A percentile compares a stretch with the other conserved stretches of the same genome.
Conservation (phyloP, 2,329 filamentous ascomycete genomes). For the Stagonosporopsis vannaccii region DNA sequence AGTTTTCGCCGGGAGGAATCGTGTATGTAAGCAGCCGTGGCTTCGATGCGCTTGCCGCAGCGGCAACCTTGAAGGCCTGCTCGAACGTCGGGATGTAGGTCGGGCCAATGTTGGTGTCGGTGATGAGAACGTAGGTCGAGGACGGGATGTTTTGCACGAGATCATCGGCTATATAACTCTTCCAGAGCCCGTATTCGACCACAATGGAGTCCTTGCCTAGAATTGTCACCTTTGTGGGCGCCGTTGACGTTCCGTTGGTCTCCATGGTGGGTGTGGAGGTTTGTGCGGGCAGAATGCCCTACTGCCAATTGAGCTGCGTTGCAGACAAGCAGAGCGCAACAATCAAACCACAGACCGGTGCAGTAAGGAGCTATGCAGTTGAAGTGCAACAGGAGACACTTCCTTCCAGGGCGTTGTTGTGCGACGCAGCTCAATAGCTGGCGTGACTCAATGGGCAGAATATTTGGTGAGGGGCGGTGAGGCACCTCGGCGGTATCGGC, state of each 20-base stretch:
- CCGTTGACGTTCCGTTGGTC: constrained; percentile 33
- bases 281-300: constrained; percentile 16
- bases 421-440: constrained; percentile 12
- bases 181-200: constrained; percentile 90
- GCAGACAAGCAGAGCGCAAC: background rate
- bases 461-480: background rate
- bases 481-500: background rate
- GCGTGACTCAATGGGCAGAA: constrained; percentile 23
- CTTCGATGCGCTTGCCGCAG: constrained; percentile 35
- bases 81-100: constrained; percentile 83
- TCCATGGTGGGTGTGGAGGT: constrained; percentile 34
- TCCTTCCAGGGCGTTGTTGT: constrained; percentile 4
- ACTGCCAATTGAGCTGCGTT: constrained; percentile 7
- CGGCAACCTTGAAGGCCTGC: constrained; percentile 65
- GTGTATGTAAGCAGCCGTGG: constrained; percentile 86
- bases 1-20: constrained; percentile 90
- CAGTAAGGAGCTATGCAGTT: constrained; percentile 2
- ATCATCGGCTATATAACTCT: constrained; percentile 80
- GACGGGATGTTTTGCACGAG: constrained; percentile 78
- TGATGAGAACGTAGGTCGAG: constrained; percentile 94
- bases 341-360: background rate
- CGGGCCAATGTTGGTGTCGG: constrained; percentile 87
- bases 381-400: background rate
- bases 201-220: constrained; percentile 90
- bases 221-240: constrained; percentile 74